phyloP scores from a whole-genome alignment of 305 asterid genomes.

The Fraxinus platypoda region DNA sequence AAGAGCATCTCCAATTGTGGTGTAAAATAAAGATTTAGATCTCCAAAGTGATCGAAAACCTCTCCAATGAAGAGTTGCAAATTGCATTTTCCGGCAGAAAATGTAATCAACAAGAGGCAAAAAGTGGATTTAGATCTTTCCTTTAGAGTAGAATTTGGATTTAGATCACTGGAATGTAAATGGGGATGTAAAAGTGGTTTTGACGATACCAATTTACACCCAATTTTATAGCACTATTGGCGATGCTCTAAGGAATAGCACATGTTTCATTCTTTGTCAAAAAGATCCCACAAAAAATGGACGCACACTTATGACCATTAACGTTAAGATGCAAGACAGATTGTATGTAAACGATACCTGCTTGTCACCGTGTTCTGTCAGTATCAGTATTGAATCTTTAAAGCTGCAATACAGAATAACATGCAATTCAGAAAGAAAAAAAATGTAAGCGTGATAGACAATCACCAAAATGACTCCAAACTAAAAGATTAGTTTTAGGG shows the following conservation, averaged over 20 bases:
- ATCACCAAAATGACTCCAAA: conserved; percentile 6
- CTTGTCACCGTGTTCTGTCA: conserved; percentile 51
- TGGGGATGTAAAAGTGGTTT: neutral
- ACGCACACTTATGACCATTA: neutral
- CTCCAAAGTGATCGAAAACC: neutral
- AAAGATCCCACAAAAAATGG: conserved; percentile 14
- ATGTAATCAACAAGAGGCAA: neutral
- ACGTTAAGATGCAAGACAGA: conserved; percentile 6
- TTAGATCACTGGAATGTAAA: neutral
- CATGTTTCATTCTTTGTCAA: neutral
- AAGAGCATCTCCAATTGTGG: neutral
- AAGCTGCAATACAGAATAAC: conserved; percentile 37
- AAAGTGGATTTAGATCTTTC: neutral
- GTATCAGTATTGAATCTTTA: conserved; percentile 45
- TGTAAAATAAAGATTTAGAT: neutral
- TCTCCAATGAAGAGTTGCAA: neutral
- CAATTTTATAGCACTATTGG: neutral
- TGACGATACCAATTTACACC: neutral
- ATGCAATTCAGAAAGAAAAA: conserved; percentile 23
- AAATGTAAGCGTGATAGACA: conserved; percentile 6
- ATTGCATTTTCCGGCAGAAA: neutral
- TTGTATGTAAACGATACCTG: conserved; percentile 32
- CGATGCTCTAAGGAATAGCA: neutral
- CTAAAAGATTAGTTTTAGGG: neutral
- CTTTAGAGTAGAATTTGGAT: neutral